Percentiles rank a stretch among this genome's conserved stretches.
These are phyloP conservation scores for Ogataea henricii DNA, from an alignment of 805 yeast species.

Conservation along the genomic window DNA sequence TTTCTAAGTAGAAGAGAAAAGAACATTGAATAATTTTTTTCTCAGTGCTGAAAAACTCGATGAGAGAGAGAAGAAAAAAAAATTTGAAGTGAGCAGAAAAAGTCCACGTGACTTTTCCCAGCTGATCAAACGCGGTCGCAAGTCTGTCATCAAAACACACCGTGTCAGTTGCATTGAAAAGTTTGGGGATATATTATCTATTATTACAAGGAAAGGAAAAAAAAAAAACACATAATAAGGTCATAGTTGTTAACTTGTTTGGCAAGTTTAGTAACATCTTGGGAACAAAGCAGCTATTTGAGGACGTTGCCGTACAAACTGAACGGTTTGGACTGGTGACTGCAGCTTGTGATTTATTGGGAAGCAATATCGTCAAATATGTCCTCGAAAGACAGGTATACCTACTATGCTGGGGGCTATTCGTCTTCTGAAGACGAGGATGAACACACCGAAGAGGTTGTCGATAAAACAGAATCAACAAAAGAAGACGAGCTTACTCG, in stretches of 20 bases:
- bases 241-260: neutral
- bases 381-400: conserved; percentile 11
- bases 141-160: neutral
- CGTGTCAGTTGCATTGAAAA: conserved; percentile 2
- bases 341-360: too few species aligned
- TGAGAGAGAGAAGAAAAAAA: neutral
- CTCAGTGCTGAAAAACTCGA: neutral
- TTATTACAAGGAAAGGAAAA: too few species aligned
- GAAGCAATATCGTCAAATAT: too few species aligned
- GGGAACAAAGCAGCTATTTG: too few species aligned
- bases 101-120: neutral
- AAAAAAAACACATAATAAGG: neutral
- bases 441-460: neutral
- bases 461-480: neutral
- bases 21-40: neutral
- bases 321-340: too few species aligned
- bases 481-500: conserved; percentile 8
- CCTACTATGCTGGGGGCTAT: conserved; percentile 13
- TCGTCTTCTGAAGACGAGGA: conserved; percentile 17
- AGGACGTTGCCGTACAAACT: too few species aligned
- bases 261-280: neutral
- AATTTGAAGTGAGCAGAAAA: neutral
- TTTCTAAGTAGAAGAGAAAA: neutral
- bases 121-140: neutral
- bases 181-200: neutral